Evolutionary conservation across 441 rosid species (phyloP), one percentile per base, ranked within the genome.

Genomic region (Francoa sonchifolia): DNA sequence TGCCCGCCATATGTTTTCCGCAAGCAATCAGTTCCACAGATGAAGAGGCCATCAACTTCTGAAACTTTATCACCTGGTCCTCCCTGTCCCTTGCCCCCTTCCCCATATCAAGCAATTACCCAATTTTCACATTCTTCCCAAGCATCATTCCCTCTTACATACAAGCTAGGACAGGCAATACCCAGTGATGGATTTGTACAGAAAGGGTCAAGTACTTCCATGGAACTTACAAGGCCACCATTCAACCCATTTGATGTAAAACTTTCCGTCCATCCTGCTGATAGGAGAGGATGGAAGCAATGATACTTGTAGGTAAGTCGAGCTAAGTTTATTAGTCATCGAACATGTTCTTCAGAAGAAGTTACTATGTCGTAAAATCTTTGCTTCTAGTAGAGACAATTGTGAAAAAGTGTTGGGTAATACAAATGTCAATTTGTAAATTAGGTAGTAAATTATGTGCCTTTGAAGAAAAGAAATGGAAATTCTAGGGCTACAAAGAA

Each of bases 281-380:
- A 19, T 27, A 44, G 57, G 63, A 39, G 19, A 29, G 45, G 56
- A 23, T 26, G 50, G 31, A 48, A 47, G 33, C 33, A 43, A 34
- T 51, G 57, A 55, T 33, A 34, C 35, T 7, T 19, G 23, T 4
- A 19, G 21, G 25, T 1, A 2, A 10, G n/a, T n/a, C 4, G 13
- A 37, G 10, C 1, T 23, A 8, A 4, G 12, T 37, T 18, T 5
- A 12, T 19, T n/a, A 19, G 8, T 7, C 29, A 3, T 25, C 8
- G 16, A 9, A n/a, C 26, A 6, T 5, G 47, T 15, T 6, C 17
- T 29, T n/a, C n/a, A n/a, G 2, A 6, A n/a, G 8, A 29, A 43
- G 37, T 55, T 27, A 18, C 18, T 12, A n/a, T 23, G 27, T 23
- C 7, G 3, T 23, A 3, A 3, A 23, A 7, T 23, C 7, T 23